Conservation (phyloP, 1,139 yeast species). For the Kurtzmaniella natalensis region DNA sequence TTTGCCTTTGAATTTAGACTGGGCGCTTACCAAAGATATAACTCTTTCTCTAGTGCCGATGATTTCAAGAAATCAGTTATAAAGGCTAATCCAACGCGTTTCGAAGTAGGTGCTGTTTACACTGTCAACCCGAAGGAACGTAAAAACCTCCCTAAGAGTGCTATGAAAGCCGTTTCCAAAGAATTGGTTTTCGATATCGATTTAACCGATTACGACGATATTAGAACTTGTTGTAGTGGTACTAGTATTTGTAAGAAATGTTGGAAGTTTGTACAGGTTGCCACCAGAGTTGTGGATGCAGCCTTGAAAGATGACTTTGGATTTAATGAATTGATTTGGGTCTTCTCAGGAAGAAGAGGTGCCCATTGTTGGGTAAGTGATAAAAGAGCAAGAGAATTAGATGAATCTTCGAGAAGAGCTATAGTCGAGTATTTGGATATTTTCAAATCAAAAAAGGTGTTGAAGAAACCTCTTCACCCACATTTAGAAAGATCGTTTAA, state of each 20-base stretch:
- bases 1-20: conserved; percentile 86
- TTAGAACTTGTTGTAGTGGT: conserved; percentile 89
- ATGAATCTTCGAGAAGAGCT: conserved; percentile 70
- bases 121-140: conserved; percentile 82
- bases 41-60: conserved; percentile 60
- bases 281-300: conserved; percentile 67
- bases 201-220: conserved; percentile 92
- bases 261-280: conserved; percentile 92
- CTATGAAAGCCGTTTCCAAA: conserved; percentile 76
- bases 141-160: conserved; percentile 70
- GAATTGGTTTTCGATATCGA: conserved; percentile 96
- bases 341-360: conserved; percentile 97
- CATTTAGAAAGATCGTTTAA: conserved; percentile 74
- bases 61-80: conserved; percentile 77
- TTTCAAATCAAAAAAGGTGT: conserved; percentile 31
- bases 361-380: conserved; percentile 99
- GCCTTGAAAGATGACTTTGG: conserved; percentile 88
- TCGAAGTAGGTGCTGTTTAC: conserved; percentile 93
- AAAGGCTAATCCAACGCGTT: conserved; percentile 78
- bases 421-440: conserved; percentile 83
- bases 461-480: conserved; percentile 87
- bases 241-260: conserved; percentile 84
- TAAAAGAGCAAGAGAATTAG: conserved; percentile 66
- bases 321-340: conserved; percentile 84
- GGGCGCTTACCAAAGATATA: conserved; percentile 87